Evolutionary conservation across 2,329 filamentous ascomycete species (phyloP).

Genomic region (Catunica adiposa): DNA sequence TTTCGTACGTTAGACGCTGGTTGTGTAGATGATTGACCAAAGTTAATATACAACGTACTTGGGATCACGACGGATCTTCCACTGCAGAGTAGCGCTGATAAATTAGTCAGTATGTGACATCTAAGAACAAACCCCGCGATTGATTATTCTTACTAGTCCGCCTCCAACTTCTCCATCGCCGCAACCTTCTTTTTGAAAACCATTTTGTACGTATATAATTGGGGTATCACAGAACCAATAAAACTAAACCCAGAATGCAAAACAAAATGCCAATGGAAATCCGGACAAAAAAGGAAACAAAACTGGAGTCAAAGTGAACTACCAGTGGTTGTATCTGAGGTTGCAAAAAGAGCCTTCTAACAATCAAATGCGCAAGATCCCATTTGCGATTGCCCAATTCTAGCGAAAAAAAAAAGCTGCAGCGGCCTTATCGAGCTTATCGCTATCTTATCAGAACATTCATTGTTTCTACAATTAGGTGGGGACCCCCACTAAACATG

Average conservation of each 20-base stretch:
- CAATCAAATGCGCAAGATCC: neutral
- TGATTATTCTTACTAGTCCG: slow-evolving; percentile 48
- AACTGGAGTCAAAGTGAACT: neutral
- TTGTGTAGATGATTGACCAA: neutral
- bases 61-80: slow-evolving; percentile 80
- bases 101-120: neutral
- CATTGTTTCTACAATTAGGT: too few relatives aligned
- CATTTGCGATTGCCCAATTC: neutral
- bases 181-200: slow-evolving; percentile 70
- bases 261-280: neutral
- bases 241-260: neutral
- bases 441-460: slow-evolving; percentile 8
- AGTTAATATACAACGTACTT: slow-evolving; percentile 32
- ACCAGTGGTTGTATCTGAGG: neutral
- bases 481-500: too few relatives aligned
- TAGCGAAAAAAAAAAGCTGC: slow-evolving; percentile 3
- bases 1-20: neutral
- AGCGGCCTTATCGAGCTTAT: slow-evolving; percentile 7
- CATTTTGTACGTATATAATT: slow-evolving; percentile 30
- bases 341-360: neutral
- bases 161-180: slow-evolving; percentile 88
- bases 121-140: too few relatives aligned
- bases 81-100: slow-evolving; percentile 64
- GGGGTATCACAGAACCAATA: neutral
- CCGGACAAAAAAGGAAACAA: neutral